Percentiles rank a stretch among this genome's conserved stretches.
Conservation (phyloP, 257 asterid genomes). For the Nicotiana attenuata region DNA sequence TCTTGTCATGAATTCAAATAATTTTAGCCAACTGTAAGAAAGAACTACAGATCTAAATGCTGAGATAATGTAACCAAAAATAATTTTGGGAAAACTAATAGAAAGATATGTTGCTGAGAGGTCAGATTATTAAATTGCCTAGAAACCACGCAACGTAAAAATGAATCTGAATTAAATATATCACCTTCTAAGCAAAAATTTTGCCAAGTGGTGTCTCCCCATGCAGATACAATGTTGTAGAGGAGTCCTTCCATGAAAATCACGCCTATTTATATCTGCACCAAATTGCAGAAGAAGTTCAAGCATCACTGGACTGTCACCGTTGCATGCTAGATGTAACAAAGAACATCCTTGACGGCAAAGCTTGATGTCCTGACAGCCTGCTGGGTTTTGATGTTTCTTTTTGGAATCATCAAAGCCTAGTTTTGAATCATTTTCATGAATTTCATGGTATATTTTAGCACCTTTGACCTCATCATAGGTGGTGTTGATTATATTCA, state of each 20-base stretch:
- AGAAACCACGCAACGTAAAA: background rate
- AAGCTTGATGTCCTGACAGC: conserved; percentile 39
- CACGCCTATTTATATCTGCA: conserved; percentile 71
- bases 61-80: background rate
- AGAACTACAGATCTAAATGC: background rate
- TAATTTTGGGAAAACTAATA: background rate
- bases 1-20: background rate
- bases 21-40: background rate
- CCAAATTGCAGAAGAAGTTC: conserved; percentile 92
- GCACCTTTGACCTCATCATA: conserved; percentile 51
- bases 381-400: conserved; percentile 46
- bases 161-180: background rate
- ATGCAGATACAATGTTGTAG: conserved; percentile 79
- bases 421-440: conserved; percentile 28
- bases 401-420: conserved; percentile 29
- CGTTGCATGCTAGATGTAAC: conserved; percentile 85
- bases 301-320: conserved; percentile 64
- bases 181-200: conserved; percentile 87
- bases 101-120: background rate
- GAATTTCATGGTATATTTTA: conserved; percentile 28
- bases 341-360: conserved; percentile 76
- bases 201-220: conserved; percentile 73
- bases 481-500: conserved; percentile 53
- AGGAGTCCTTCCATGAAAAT: conserved; percentile 85
- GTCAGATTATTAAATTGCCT: background rate